A percentile compares a stretch with the other conserved stretches of the same genome.
These are phyloP conservation scores for Euphorbia schlechtendalii DNA, from an alignment of 441 rosid genomes.

Conservation along the genomic window DNA sequence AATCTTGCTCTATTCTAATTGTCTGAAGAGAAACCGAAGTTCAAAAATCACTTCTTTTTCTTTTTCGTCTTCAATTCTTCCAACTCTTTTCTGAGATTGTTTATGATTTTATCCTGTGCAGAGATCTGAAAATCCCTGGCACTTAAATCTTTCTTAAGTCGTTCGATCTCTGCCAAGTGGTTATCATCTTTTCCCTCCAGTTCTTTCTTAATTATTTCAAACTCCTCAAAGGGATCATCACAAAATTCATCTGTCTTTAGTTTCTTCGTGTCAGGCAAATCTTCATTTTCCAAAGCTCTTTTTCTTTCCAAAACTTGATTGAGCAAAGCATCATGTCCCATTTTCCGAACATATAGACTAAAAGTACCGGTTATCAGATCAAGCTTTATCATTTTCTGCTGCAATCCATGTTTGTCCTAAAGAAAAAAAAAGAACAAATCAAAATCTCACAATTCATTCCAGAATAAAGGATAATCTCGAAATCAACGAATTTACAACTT, in stretches of 20 bases:
- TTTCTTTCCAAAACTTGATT: conserved; percentile 26
- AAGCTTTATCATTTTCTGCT: conserved; percentile 47
- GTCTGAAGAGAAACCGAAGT: neutral
- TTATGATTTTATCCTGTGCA: conserved; percentile 45
- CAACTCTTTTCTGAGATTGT: conserved; percentile 28
- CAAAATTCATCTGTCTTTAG: conserved; percentile 26
- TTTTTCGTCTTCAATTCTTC: conserved; percentile 17
- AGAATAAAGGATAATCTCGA: too few relatives aligned
- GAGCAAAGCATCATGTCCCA: conserved; percentile 24
- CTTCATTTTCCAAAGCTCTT: conserved; percentile 28
- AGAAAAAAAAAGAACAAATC: neutral
- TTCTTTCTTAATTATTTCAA: conserved; percentile 44
- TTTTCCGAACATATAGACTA: conserved; percentile 46
- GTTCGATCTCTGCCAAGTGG: conserved; percentile 46
- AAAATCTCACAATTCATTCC: neutral
- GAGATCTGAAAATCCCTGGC: conserved; percentile 37
- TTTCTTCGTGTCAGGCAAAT: conserved; percentile 31
- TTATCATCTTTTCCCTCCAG: conserved; percentile 38
- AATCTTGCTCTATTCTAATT: neutral
- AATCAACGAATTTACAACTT: neutral
- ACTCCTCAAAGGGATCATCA: conserved; percentile 37
- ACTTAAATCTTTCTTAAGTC: conserved; percentile 38
- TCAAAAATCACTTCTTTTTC: conserved; percentile 1
- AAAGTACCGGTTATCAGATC: conserved; percentile 32
- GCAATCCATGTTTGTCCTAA: conserved; percentile 59